Conservation (phyloP, 2,329 filamentous ascomycete species). For the Fonsecaea pugnacius region DNA sequence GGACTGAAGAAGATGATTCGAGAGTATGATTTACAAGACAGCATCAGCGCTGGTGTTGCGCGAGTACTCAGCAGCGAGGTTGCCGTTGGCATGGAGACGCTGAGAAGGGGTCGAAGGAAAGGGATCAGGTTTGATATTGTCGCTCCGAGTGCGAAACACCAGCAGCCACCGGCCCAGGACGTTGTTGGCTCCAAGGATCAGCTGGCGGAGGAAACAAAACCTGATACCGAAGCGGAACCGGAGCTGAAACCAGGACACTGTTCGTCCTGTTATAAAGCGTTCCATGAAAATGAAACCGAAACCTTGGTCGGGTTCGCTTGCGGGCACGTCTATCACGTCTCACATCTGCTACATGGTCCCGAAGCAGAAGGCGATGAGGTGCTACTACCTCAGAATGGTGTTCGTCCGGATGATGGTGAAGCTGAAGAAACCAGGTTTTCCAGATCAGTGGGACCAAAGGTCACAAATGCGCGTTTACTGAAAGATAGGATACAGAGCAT, state of each 20-base stretch:
- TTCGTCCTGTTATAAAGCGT: constrained; percentile 31
- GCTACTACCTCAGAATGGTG: constrained; percentile 28
- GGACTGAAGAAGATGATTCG: constrained; percentile 89
- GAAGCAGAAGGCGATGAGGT: constrained; percentile 38
- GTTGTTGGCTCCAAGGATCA: constrained; percentile 5
- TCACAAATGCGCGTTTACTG: constrained; percentile 80
- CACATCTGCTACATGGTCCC: constrained; percentile 59
- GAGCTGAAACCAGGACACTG: constrained; percentile 31
- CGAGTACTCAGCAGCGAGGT: constrained; percentile 87
- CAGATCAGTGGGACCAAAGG: constrained; percentile 77
- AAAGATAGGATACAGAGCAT: constrained; percentile 34
- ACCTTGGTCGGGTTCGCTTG: constrained; percentile 70
- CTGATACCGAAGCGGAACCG: constrained; percentile 16
- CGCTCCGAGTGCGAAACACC: background rate
- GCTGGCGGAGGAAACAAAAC: constrained; percentile 4
- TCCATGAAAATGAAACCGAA: constrained; percentile 52
- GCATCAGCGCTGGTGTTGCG: constrained; percentile 87
- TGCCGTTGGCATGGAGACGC: constrained; percentile 75
- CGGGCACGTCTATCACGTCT: constrained; percentile 69
- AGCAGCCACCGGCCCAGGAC: constrained; percentile 1
- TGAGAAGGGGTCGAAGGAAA: constrained; percentile 77
- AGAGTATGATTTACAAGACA: constrained; percentile 93
- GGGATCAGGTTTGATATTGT: constrained; percentile 86
- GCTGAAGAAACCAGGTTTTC: constrained; percentile 39
- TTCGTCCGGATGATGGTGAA: constrained; percentile 34